Evolutionary conservation across 1,284 basidiomycete species (phyloP).

Genomic region (Ustilago tritici): DNA sequence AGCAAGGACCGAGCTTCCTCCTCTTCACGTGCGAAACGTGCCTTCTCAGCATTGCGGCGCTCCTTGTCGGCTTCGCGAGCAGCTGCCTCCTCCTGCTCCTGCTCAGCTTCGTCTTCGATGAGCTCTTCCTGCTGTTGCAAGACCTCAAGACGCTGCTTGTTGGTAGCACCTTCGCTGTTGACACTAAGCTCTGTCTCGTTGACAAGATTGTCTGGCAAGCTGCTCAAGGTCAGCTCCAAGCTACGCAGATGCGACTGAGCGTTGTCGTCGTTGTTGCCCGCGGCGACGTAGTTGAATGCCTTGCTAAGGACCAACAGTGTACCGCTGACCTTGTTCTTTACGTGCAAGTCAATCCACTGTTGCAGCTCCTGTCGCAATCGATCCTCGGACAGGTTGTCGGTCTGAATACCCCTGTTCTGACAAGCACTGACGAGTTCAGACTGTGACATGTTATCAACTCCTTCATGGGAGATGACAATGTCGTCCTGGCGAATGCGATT

Average conservation of each 20-base stretch:
- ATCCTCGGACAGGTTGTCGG: slow-evolving; percentile 76
- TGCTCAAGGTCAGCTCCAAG: slow-evolving; percentile 89
- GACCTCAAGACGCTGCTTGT: slow-evolving; percentile 98
- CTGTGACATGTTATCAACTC: slow-evolving; percentile 88
- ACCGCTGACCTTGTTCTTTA: slow-evolving; percentile 86
- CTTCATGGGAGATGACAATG: slow-evolving; percentile 86
- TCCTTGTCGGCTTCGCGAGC: slow-evolving; percentile 86
- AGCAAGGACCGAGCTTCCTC: slow-evolving; percentile 59
- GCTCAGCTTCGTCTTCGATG: slow-evolving; percentile 98
- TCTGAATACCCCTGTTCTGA: slow-evolving; percentile 92
- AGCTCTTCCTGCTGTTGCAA: slow-evolving; percentile 98
- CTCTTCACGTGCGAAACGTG: slow-evolving; percentile 55
- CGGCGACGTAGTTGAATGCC: slow-evolving; percentile 84
- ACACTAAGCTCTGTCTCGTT: slow-evolving; percentile 97
- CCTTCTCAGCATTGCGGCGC: slow-evolving; percentile 75
- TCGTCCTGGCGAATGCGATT: slow-evolving; percentile 90
- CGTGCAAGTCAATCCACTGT: slow-evolving; percentile 93
- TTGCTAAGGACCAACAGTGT: slow-evolving; percentile 91
- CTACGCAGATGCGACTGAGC: slow-evolving; percentile 76
- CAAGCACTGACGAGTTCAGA: slow-evolving; percentile 91
- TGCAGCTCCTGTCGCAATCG: slow-evolving; percentile 84
- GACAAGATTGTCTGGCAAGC: slow-evolving; percentile 92
- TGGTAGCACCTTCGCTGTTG: slow-evolving; percentile 89
- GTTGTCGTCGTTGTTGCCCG: slow-evolving; percentile 42
- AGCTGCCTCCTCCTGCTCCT: slow-evolving; percentile 91